Base-by-base conservation (phyloP, 2,329 filamentous ascomycete genomes). In the Diaporthe nobilis region DNA sequence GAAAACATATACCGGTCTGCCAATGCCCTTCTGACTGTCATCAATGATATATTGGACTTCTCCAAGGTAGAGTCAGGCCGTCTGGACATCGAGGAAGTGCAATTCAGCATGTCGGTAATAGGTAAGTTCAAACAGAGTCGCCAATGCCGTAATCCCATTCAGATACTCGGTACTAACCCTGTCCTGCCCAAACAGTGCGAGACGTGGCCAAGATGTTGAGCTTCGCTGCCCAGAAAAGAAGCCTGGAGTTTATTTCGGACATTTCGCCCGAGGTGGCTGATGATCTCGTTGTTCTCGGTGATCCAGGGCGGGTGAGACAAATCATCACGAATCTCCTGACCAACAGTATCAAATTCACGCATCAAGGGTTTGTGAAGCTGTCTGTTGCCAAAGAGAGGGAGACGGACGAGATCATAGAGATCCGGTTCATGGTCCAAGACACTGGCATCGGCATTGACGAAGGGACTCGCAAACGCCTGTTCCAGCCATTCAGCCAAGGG, bases 131-230 rank as follows among this genome's bases (percentile, higher is more conserved):
- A 22, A 31, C 39, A 7, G 28, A 37, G 31, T 15, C 31, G 5
- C 37, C 28, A 10, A n/a, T 31, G 22, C 13, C n/a, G 42, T 28
- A 39, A 39, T 3, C 2, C 4, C 4, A 42, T 9, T 12, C 8
- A 17, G 28, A 5, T 17, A 39, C 22, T 28, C 4, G 5, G 6
- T 22, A 31, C 34, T 70, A 15, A 70, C 49, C 6, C 2, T 28
- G 28, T 17, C 39, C 22, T 53, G 12, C 4, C 9, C 7, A 3
- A 1, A 91, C 95, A 17, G 90, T 96, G 9, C 89, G 92, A 63
- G 95, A 97, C 81, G 94, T 97, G 28, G 94, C 92, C 71, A 95
- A 95, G 82, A 97, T 97, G 94, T 90, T 97, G 79, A 92, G 93
- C 57, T 97, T 97, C 79, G 95, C 94, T 1, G 95, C 96, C 1